Conservation (phyloP, 2,329 filamentous ascomycete genomes). For the Fusarium beomiforme region DNA sequence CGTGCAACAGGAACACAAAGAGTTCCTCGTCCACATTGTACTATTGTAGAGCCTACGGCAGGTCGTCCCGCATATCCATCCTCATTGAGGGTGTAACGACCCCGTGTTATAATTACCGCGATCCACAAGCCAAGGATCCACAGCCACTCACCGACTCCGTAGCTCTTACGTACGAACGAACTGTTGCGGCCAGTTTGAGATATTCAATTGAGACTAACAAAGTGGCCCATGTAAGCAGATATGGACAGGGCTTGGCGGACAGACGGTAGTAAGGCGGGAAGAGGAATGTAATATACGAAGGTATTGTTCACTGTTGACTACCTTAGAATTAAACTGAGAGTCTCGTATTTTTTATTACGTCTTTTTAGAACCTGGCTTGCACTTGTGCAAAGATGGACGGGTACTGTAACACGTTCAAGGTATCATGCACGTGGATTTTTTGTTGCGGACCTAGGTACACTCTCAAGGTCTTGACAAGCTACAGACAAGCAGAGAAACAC, state of each 20-base stretch:
- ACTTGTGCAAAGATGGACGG: not conserved
- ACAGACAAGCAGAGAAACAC: not conserved
- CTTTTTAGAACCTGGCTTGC: not conserved
- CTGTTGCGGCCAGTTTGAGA: constrained; percentile 32
- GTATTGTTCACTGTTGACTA: not conserved
- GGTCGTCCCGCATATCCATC: constrained; percentile 31
- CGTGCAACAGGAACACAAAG: constrained; percentile 15
- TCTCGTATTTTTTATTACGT: not conserved
- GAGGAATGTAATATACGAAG: not conserved
- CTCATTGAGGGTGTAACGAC: constrained; percentile 32
- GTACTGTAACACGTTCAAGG: constrained; percentile 13
- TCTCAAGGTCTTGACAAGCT: not conserved
- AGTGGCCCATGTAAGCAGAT: not conserved
- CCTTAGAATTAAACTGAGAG: not conserved
- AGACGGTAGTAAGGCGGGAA: constrained; percentile 6
- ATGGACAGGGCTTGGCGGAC: constrained; percentile 6
- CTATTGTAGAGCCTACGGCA: constrained; percentile 30
- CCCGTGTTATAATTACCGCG: constrained; percentile 21
- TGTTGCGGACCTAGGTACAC: constrained; percentile 17
- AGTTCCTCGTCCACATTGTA: constrained; percentile 9
- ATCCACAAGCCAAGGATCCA: constrained; percentile 38
- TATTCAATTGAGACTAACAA: constrained; percentile 4
- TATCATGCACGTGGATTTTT: constrained; percentile 23
- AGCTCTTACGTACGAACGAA: constrained; percentile 41
- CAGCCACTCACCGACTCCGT: constrained; percentile 43